Evolutionary conservation across 768 basidiomycete genomes (phyloP).

Genomic region (Naganishia vishniacii): DNA sequence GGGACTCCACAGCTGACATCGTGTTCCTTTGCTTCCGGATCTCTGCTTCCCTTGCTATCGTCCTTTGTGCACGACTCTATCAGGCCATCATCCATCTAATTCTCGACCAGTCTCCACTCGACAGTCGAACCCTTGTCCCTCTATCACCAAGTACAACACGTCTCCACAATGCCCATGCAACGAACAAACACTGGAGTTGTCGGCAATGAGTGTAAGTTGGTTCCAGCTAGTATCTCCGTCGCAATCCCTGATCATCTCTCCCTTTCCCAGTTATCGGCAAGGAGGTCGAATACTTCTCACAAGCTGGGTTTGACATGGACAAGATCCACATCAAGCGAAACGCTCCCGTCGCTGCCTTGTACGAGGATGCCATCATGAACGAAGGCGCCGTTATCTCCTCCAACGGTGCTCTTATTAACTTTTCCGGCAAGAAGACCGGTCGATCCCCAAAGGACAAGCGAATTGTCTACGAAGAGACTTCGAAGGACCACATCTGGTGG

Average conservation of each 20-base stretch:
- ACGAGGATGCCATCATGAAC: conserved; percentile 96
- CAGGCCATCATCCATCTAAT: neutral
- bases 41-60: neutral
- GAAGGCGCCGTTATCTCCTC: conserved; percentile 97
- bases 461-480: conserved; percentile 93
- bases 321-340: conserved; percentile 73
- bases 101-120: neutral
- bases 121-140: neutral
- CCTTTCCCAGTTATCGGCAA: conserved; percentile 68
- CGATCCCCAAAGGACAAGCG: conserved; percentile 98
- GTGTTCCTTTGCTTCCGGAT: conserved; percentile 2
- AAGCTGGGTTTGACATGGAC: conserved; percentile 99
- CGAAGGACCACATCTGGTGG: conserved; percentile 99
- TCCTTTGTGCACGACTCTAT: neutral
- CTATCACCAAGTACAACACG: neutral
- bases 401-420: conserved; percentile 96
- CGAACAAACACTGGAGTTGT: conserved; percentile 18
- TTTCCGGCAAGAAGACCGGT: conserved; percentile 98
- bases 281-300: conserved; percentile 94
- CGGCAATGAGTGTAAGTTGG: conserved; percentile 22
- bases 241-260: neutral
- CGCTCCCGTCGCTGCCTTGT: conserved; percentile 63
- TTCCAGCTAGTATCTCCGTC: neutral
- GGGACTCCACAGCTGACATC: conserved; percentile 16
- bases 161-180: conserved; percentile 3